Evolutionary conservation across 148 eudicot genomes (phyloP), one percentile per base, ranked within the genome.

Genomic region (Mesembryanthemum crystallinum): DNA sequence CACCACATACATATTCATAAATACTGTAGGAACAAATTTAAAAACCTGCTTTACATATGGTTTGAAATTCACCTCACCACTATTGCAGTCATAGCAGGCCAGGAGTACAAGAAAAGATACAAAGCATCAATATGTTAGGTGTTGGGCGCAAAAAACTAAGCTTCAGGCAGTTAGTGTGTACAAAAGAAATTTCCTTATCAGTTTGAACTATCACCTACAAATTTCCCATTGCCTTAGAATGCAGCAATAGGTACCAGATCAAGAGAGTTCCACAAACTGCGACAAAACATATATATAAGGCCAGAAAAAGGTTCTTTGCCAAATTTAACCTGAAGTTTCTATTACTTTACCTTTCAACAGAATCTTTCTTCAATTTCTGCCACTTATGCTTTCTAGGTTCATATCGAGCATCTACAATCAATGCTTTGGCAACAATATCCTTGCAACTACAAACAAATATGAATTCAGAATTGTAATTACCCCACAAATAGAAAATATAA

Each of bases 311-410:
- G 9, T 35, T 66, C 27, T 21, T 17, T 8, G 5, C 25, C 11
- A 35, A n/a, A 18, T 66, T 39, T 2, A n/a, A 1, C 33, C 1
- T 7, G 10, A 21, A 1, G 1, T 35, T 37, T 33, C 27, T 11
- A 51, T n/a, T 55, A 62, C 65, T 62, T 57, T 73, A 88, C 97
- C 90, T 84, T 25, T 90, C 89, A 85, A 87, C 84, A 67, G 85
- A 90, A 81, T 92, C 97, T 83, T 89, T 90, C 77, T 90, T 90
- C 77, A 92, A 47, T 76, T 92, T 92, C 20, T 90, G 86, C 97
- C 95, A 92, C 80, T 90, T 92, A 77, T 91, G 87, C 75, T 90
- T 89, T 67, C 92, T 78, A 25, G 97, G 97, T 82, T 90, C 97
- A 81, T 92, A 92, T 17, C 88, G 85, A 76, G 95, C 92, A 73